A percentile compares a stretch with the other conserved stretches of the same genome.
These are phyloP conservation scores for Oidiodendron maius DNA, from an alignment of 495 filamentous ascomycete species.

Conservation along the genomic window DNA sequence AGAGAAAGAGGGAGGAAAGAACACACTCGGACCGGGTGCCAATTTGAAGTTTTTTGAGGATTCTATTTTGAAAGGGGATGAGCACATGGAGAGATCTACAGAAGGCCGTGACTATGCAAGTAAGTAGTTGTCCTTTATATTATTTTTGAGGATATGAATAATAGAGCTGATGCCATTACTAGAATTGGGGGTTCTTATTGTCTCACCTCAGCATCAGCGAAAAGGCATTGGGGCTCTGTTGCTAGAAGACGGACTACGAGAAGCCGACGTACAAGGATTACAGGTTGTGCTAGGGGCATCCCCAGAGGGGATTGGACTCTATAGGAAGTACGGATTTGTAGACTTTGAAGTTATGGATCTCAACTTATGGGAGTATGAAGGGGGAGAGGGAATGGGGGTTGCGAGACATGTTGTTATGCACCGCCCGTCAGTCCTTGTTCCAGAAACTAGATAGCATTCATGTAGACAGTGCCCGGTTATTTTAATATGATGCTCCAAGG, in stretches of 20 bases:
- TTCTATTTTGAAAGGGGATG: constrained; percentile 14
- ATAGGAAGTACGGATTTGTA: constrained; percentile 17
- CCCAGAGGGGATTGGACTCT: constrained; percentile 11
- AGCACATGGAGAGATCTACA: constrained; percentile 7
- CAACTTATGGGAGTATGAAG: constrained; percentile 24
- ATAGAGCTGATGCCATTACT: not conserved
- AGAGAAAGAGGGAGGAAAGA: too few species aligned
- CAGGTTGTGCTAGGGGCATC: constrained; percentile 17
- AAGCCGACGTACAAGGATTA: constrained; percentile 9
- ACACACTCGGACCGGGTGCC: constrained; percentile 6
- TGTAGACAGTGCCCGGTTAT: too few species aligned
- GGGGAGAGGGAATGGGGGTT: constrained; percentile 16
- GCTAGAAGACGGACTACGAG: constrained; percentile 13
- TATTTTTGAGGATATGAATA: too few species aligned
- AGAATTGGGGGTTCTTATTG: constrained; percentile 12
- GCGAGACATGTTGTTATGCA: constrained; percentile 19
- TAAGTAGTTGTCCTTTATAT: too few species aligned
- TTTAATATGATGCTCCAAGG: too few species aligned
- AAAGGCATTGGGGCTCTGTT: constrained; percentile 16
- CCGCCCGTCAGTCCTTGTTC: too few species aligned
- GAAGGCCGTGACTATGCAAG: constrained; percentile 17
- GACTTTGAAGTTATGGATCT: constrained; percentile 8
- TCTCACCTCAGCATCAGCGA: constrained; percentile 13
- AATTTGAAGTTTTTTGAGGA: constrained; percentile 17
- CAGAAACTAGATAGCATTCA: too few species aligned